phyloP scores from a whole-genome alignment of 208 protist species.

The Leishmania tropica region DNA sequence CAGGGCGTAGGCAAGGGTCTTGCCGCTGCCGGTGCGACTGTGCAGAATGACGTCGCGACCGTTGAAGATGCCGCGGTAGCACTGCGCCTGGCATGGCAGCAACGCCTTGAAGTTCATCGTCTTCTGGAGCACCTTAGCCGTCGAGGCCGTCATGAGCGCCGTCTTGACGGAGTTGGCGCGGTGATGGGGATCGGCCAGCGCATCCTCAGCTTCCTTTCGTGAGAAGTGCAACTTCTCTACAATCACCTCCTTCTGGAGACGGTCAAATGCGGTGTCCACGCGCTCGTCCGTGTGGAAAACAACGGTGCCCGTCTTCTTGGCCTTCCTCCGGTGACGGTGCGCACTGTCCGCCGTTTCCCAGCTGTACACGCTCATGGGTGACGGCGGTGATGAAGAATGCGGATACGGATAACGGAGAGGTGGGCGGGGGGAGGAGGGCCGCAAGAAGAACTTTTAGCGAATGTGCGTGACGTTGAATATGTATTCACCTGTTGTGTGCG shows the following conservation, averaged over 20 bases:
- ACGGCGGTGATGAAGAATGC: background rate
- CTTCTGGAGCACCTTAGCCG: conserved; percentile 46
- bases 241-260: conserved; percentile 58
- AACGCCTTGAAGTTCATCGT: conserved; percentile 67
- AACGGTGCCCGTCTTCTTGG: conserved; percentile 86
- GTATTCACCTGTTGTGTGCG: background rate
- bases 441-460: background rate
- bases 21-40: conserved; percentile 95
- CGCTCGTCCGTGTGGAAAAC: conserved; percentile 77
- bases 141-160: conserved; percentile 71
- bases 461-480: background rate
- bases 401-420: background rate
- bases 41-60: conserved; percentile 92
- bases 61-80: conserved; percentile 86
- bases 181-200: conserved; percentile 28
- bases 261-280: conserved; percentile 72
- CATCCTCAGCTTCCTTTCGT: conserved; percentile 22
- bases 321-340: conserved; percentile 50
- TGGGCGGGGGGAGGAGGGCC: background rate
- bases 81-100: conserved; percentile 86
- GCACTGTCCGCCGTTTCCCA: conserved; percentile 69
- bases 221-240: conserved; percentile 33
- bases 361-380: conserved; percentile 63
- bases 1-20: conserved; percentile 99
- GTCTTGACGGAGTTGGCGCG: conserved; percentile 31